These are phyloP conservation scores for Leccinum pellstonianum DNA, from an alignment of 768 basidiomycete species.

Conservation along the genomic window DNA sequence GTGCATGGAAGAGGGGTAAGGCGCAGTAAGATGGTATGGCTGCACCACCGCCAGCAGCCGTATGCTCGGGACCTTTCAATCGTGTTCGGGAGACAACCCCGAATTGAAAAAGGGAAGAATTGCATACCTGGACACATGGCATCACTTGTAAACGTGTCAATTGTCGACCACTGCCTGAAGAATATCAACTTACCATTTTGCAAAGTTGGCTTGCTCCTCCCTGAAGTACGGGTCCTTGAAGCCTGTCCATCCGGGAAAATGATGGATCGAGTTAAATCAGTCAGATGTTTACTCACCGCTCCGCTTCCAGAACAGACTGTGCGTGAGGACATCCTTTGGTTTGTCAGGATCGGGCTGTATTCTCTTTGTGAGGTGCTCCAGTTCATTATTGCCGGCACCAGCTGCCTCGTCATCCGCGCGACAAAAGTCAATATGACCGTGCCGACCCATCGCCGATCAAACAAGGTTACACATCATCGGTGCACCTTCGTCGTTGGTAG, in stretches of 20 bases:
- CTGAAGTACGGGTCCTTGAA: slow-evolving; percentile 65
- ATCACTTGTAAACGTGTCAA: slow-evolving; percentile 36
- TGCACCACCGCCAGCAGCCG: slow-evolving; percentile 34
- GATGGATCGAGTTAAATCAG: not conserved
- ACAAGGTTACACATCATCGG: slow-evolving; percentile 63
- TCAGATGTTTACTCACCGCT: slow-evolving; percentile 38
- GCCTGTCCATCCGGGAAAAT: slow-evolving; percentile 31
- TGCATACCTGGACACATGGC: slow-evolving; percentile 48
- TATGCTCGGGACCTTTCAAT: slow-evolving; percentile 49
- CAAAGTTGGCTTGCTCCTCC: slow-evolving; percentile 54
- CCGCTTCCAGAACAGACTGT: slow-evolving; percentile 56
- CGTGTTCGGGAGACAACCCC: not conserved
- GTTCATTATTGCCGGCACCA: slow-evolving; percentile 42
- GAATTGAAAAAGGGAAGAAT: not conserved
- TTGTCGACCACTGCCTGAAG: not conserved
- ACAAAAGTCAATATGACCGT: slow-evolving; percentile 58
- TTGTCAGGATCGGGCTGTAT: slow-evolving; percentile 47
- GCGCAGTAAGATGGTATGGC: slow-evolving; percentile 54
- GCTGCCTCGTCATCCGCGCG: slow-evolving; percentile 35
- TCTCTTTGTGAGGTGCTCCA: slow-evolving; percentile 44
- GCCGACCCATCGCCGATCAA: slow-evolving; percentile 55
- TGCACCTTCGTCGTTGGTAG: slow-evolving; percentile 52
- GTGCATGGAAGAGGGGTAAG: slow-evolving; percentile 52
- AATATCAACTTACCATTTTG: slow-evolving; percentile 44
- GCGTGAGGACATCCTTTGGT: slow-evolving; percentile 54